phyloP scores from a whole-genome alignment of 2,329 filamentous ascomycete genomes.

The Colletotrichum sp. region DNA sequence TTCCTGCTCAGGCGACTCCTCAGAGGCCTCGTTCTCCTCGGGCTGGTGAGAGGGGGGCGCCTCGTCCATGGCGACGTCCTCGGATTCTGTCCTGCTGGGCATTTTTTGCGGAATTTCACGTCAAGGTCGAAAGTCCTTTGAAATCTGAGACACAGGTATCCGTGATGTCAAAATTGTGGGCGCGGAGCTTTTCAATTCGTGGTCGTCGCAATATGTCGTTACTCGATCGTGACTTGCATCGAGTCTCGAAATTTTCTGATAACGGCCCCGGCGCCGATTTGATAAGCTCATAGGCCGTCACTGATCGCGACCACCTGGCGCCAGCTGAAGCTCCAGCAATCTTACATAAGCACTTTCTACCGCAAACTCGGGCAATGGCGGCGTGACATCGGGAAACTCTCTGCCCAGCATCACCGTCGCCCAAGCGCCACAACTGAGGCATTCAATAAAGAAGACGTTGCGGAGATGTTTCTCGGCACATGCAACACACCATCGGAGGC shows the following conservation, averaged over 20 bases:
- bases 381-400: neutral
- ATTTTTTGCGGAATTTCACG: slow-evolving; percentile 28
- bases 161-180: neutral
- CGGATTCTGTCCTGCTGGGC: slow-evolving; percentile 45
- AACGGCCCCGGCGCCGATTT: slow-evolving; percentile 1
- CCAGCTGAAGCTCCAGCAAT: neutral
- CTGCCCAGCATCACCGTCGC: neutral
- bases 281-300: neutral
- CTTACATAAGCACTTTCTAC: neutral
- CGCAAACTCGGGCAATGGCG: neutral
- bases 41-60: slow-evolving; percentile 40
- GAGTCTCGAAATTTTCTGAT: slow-evolving; percentile 18
- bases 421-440: neutral
- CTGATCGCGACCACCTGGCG: neutral
- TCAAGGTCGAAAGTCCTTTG: neutral
- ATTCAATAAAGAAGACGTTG: neutral
- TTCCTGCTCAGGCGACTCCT: slow-evolving; percentile 45
- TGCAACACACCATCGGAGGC: neutral
- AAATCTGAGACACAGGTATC: neutral
- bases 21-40: slow-evolving; percentile 32
- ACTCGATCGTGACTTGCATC: slow-evolving; percentile 1
- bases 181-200: neutral
- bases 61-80: slow-evolving; percentile 38
- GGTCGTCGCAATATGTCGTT: neutral
- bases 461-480: neutral